These are phyloP conservation scores for Candida anglica DNA, from an alignment of 805 yeast genomes.

Conservation along the genomic window DNA sequence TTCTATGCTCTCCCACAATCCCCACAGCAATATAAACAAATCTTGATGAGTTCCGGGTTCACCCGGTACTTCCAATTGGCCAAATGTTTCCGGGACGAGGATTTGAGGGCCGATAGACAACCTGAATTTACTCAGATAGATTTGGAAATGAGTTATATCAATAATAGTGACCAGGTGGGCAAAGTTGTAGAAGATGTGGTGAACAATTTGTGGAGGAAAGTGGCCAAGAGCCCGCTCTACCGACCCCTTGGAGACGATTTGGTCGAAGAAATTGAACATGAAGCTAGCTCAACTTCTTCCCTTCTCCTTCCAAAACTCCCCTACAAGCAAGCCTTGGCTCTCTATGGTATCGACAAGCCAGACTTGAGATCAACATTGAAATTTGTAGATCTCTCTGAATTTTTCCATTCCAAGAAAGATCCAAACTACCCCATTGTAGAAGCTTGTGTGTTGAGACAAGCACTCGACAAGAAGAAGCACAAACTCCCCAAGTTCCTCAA, in stretches of 20 bases:
- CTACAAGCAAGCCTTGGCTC: constrained; percentile 65
- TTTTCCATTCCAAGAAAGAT: constrained; percentile 25
- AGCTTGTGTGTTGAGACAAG: constrained; percentile 59
- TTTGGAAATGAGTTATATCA: constrained; percentile 85
- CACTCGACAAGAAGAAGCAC: constrained; percentile 21
- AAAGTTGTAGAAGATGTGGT: constrained; percentile 58
- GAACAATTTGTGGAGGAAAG: constrained; percentile 49
- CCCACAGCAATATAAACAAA: constrained; percentile 96
- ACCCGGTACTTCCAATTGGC: constrained; percentile 87
- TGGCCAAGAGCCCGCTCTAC: constrained; percentile 38
- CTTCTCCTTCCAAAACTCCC: constrained; percentile 39
- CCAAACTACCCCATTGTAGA: constrained; percentile 67
- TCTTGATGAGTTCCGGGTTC: constrained; percentile 92
- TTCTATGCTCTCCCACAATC: constrained; percentile 95
- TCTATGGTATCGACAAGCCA: constrained; percentile 92
- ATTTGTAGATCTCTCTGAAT: constrained; percentile 45
- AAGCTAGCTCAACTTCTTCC: constrained; percentile 10
- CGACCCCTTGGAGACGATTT: constrained; percentile 25
- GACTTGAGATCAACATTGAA: constrained; percentile 67
- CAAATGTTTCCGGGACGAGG: constrained; percentile 94
- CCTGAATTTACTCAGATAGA: constrained; percentile 99
- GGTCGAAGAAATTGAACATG: constrained; percentile 19
- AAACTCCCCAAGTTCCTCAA: constrained; percentile 36
- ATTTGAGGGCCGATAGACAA: constrained; percentile 89
- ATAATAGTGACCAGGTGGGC: constrained; percentile 61